A percentile compares a stretch with the other conserved stretches of the same genome.
Evolutionary conservation across 176 grass and related monocot species (phyloP).

Genomic region (Ampelocalamus luodianensis): DNA sequence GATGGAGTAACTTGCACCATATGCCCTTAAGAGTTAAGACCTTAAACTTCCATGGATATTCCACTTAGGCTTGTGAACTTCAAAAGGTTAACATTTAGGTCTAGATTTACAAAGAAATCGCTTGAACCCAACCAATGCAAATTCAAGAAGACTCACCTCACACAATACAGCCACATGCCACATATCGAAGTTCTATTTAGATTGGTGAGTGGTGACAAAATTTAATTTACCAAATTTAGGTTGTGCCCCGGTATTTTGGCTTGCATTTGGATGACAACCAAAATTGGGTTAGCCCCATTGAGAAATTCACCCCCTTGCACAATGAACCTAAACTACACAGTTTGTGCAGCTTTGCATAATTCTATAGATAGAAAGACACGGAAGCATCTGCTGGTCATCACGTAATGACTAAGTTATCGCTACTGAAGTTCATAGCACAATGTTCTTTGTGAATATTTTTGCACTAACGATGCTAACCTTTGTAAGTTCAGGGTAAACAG

Average conservation of each 20-base stretch:
- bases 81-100: neutral
- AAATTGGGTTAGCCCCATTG: neutral
- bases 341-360: neutral
- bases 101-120: neutral
- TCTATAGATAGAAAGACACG: conserved; percentile 4
- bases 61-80: neutral
- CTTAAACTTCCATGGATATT: neutral
- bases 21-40: neutral
- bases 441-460: neutral
- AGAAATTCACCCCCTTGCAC: neutral
- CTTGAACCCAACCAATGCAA: neutral
- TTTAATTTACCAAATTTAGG: neutral
- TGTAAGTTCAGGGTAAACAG: conserved; percentile 21
- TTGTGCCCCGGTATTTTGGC: neutral
- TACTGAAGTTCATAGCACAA: conserved; percentile 14
- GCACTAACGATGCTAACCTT: neutral
- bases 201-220: neutral
- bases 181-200: neutral
- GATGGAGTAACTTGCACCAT: neutral
- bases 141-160: neutral
- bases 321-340: neutral
- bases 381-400: conserved; percentile 12
- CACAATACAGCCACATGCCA: neutral
- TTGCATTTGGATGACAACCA: neutral
- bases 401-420: neutral